A percentile compares a stretch with the other conserved stretches of the same genome.
Conservation (phyloP, 768 basidiomycete genomes). For the Podaxis sp. region DNA sequence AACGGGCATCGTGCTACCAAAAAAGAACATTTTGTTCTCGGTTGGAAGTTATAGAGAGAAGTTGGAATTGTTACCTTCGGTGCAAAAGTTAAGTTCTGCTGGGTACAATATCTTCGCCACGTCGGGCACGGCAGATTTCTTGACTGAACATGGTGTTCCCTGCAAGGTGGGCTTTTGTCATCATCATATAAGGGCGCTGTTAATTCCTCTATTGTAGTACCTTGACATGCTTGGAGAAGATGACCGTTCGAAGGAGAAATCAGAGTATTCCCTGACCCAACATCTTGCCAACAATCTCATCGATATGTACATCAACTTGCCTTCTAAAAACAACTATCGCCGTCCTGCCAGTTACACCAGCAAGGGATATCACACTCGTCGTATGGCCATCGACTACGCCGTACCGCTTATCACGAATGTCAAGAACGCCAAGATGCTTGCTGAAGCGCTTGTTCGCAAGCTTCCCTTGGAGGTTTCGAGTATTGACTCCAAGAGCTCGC, state of each 20-base stretch:
- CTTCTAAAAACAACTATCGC: conserved; percentile 96
- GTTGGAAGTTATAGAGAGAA: conserved; percentile 98
- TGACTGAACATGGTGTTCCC: conserved; percentile 93
- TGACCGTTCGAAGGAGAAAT: conserved; percentile 80
- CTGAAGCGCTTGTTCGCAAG: conserved; percentile 88
- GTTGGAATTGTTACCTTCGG: conserved; percentile 90
- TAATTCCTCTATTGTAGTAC: conserved; percentile 50
- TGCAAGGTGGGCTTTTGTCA: conserved; percentile 68
- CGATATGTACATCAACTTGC: conserved; percentile 99
- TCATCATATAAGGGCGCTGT: background rate
- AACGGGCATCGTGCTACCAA: conserved; percentile 90
- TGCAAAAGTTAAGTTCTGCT: conserved; percentile 90
- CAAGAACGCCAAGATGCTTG: conserved; percentile 96
- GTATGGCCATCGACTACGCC: conserved; percentile 99
- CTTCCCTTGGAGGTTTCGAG: conserved; percentile 88
- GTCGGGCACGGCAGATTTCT: conserved; percentile 95
- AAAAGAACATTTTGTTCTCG: conserved; percentile 97
- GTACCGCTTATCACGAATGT: conserved; percentile 97
- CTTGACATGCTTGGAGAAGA: conserved; percentile 84
- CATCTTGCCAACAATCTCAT: conserved; percentile 97
- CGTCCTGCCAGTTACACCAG: conserved; percentile 96
- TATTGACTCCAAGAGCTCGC: conserved; percentile 93
- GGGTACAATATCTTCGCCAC: conserved; percentile 98
- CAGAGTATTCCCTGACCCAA: conserved; percentile 95
- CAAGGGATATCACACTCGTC: conserved; percentile 94